Evolutionary conservation across 495 filamentous ascomycete genomes (phyloP).

Genomic region (Daldinia vernicosa): DNA sequence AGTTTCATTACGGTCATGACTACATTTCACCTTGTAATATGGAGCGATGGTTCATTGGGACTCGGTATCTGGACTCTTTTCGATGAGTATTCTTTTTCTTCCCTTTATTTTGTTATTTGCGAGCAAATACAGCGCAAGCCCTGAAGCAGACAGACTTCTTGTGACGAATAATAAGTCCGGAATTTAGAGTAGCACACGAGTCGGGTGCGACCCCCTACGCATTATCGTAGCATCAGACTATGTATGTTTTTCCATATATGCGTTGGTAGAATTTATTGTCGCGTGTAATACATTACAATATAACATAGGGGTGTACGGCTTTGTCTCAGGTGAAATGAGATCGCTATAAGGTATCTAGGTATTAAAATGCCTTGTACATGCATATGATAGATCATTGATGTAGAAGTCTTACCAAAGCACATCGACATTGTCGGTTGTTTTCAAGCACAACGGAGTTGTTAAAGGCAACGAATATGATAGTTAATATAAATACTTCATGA

Average conservation of each 20-base stretch:
- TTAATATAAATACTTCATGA: not conserved
- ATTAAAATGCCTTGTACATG: not conserved
- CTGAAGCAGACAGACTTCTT: conserved; percentile 19
- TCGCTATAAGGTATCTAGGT: not conserved
- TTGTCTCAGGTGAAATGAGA: not conserved
- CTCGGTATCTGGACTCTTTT: conserved; percentile 39
- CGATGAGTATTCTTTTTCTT: conserved; percentile 27
- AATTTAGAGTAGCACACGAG: conserved; percentile 17
- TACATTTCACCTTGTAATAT: conserved; percentile 47
- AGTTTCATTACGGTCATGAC: conserved; percentile 26
- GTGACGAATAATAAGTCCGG: conserved; percentile 19
- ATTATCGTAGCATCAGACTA: not conserved
- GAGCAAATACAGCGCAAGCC: conserved; percentile 21
- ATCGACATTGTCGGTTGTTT: not conserved
- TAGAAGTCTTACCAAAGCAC: not conserved
- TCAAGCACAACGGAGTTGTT: not conserved
- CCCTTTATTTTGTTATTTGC: conserved; percentile 27
- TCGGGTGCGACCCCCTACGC: conserved; percentile 26
- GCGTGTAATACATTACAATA: conserved; percentile 1
- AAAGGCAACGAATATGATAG: not conserved
- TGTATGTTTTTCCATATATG: conserved; percentile 2
- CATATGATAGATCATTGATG: not conserved
- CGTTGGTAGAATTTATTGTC: conserved; percentile 17
- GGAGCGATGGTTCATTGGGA: conserved; percentile 45
- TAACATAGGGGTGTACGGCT: not conserved